These are phyloP conservation scores for Aureobasidium namibiae DNA, from an alignment of 2,329 filamentous ascomycete genomes.

Conservation along the genomic window DNA sequence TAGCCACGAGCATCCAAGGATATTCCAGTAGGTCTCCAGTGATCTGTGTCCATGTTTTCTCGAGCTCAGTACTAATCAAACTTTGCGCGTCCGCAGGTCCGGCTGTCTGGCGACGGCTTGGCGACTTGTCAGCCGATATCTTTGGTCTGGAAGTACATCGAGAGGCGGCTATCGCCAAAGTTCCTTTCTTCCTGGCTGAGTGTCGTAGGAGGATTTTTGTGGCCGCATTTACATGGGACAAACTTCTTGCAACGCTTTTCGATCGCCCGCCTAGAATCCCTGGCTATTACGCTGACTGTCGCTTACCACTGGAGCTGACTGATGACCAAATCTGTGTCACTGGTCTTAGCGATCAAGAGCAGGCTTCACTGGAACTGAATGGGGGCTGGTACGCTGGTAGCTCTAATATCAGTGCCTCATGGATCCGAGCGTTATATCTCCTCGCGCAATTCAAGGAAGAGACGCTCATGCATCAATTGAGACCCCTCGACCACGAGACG, in stretches of 20 bases:
- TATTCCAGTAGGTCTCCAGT: not conserved
- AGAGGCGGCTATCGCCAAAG: constrained; percentile 14
- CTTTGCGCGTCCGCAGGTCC: not conserved
- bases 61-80: not conserved
- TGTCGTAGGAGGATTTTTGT: constrained; percentile 12
- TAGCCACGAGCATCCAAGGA: not conserved
- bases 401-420: not conserved
- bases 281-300: constrained; percentile 11
- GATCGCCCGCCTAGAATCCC: constrained; percentile 17
- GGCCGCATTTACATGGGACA: constrained; percentile 16
- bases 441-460: constrained; percentile 4
- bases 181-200: constrained; percentile 18
- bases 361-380: not conserved
- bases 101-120: constrained; percentile 13
- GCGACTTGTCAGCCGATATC: constrained; percentile 60
- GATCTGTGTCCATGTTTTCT: not conserved
- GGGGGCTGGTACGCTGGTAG: constrained; percentile 10
- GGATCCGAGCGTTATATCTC: not conserved
- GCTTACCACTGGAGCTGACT: constrained; percentile 14
- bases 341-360: not conserved
- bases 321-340: constrained; percentile 10
- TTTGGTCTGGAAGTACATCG: constrained; percentile 41
- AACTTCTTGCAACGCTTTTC: constrained; percentile 17
- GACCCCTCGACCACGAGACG: not conserved
- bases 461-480: not conserved